Evolutionary conservation across 192 early-diverging fungal genomes (phyloP).

Genomic region (Mortierella claussenii): DNA sequence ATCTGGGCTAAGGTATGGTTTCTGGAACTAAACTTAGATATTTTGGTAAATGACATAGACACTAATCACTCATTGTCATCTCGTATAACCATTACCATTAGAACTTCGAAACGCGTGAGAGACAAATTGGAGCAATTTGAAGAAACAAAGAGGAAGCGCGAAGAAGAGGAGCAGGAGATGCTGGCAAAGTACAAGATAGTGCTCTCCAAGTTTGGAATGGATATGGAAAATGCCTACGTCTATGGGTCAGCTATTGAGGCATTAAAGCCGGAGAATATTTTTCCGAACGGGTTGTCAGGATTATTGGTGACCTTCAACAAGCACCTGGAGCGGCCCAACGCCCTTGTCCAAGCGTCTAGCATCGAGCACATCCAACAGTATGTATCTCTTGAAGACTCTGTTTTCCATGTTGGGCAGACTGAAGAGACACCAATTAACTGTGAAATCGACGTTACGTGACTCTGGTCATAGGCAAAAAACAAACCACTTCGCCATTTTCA

Average conservation of each 20-base stretch:
- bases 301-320: conserved; percentile 37
- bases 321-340: conserved; percentile 41
- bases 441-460: background rate
- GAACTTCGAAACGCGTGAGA: conserved; percentile 47
- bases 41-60: background rate
- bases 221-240: conserved; percentile 36
- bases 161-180: conserved; percentile 48
- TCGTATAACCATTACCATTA: background rate
- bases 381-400: background rate
- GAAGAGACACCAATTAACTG: background rate
- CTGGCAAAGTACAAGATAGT: conserved; percentile 44
- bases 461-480: conserved; percentile 32
- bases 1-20: conserved; percentile 38
- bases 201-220: conserved; percentile 46
- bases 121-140: conserved; percentile 52
- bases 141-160: conserved; percentile 47
- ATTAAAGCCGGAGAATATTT: conserved; percentile 7
- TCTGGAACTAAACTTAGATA: background rate
- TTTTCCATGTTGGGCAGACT: background rate
- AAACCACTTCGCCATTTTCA: conserved; percentile 51
- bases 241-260: conserved; percentile 4
- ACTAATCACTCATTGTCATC: background rate
- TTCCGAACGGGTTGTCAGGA: conserved; percentile 25
- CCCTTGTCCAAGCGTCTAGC: conserved; percentile 36
- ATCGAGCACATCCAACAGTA: conserved; percentile 45